phyloP scores from a whole-genome alignment of 352 stramenopile species.

The Aphanomyces stellatus region DNA sequence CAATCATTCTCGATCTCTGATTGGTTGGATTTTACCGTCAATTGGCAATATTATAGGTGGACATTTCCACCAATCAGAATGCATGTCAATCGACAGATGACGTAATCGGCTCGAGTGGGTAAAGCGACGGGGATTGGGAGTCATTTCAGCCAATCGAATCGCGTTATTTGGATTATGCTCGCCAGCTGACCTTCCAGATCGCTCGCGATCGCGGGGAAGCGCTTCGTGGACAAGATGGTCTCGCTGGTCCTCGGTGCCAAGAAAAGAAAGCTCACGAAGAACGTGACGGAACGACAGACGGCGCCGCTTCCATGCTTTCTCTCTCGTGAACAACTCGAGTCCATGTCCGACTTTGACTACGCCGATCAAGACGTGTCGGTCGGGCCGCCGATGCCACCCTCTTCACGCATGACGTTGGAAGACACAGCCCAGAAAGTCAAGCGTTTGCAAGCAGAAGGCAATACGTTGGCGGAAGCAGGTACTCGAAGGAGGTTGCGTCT shows the following conservation, averaged over 20 bases:
- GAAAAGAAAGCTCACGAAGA: slow-evolving; percentile 23
- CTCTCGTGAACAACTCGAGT: slow-evolving; percentile 5
- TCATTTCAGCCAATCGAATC: not conserved
- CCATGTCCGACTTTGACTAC: slow-evolving; percentile 5
- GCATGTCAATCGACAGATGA: too few relatives aligned
- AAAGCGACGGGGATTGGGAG: not conserved
- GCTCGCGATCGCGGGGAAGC: too few relatives aligned
- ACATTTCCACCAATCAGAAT: not conserved
- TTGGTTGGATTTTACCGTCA: slow-evolving; percentile 11
- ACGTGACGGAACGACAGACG: not conserved
- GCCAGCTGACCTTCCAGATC: too few relatives aligned
- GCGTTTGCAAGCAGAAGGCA: slow-evolving; percentile 66
- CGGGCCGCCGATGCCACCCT: not conserved
- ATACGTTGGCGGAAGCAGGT: slow-evolving; percentile 56
- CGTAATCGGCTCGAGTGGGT: too few relatives aligned
- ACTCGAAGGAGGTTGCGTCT: not conserved
- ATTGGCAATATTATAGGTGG: not conserved
- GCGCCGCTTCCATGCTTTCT: not conserved
- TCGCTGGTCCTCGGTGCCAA: slow-evolving; percentile 2
- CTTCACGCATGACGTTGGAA: slow-evolving; percentile 33
- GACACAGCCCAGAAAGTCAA: slow-evolving; percentile 43
- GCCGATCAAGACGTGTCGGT: slow-evolving; percentile 18
- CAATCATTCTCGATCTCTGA: slow-evolving; percentile 19
- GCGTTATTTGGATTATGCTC: too few relatives aligned
- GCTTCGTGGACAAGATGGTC: not conserved